Evolutionary conservation across 2,329 filamentous ascomycete species (phyloP), one percentile per base, ranked within the genome.

Genomic region (Xylaria polymorpha): DNA sequence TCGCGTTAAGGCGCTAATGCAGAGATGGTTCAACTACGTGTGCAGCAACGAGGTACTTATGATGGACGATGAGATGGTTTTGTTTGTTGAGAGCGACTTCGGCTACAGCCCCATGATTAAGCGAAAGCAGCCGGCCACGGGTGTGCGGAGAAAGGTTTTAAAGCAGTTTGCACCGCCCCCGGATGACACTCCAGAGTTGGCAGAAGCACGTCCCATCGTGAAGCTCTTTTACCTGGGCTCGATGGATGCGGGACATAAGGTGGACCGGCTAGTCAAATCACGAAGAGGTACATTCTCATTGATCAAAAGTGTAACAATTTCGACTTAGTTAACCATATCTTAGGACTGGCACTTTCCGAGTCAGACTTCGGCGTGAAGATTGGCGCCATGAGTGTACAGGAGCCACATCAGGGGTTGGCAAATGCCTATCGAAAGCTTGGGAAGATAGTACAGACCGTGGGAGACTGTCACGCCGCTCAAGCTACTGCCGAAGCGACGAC

Each of bases 71-170:
- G 96, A 99, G 82, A 95, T 98, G 90, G 90, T 98, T 5, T 90
- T 98, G 69, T 99, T 99, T 76, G 94, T 99, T n/a, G 96, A 99
- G 82, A 97, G 94, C 78, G 96, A 99, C 80, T 98, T 98, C 80
- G 96, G 96, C 48, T 99, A 99, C 81, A 98, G 94, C 77, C 96
- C 96, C 1, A 92, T 98, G 77, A 91, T 98, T 56, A 91, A 95
- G 80, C 94, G 94, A 86, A 97, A 97, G 85, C 96, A 99, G 81
- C 96, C 96, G 25, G 96, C 96, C 9, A 99, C 96, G 1, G 96
- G 96, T 51, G 94, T 99, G 74, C 90, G 96, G 71, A 89, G 96
- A 78, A 98, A 98, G 84, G 92, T 98, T 70, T 85, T 99, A 79
- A 99, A 99, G 85, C 96, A 99, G 80, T 99, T 99, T 81, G 95